Evolutionary conservation across 2,329 filamentous ascomycete genomes (phyloP), one percentile per base, ranked within the genome.

Genomic region (Plenodomus lindquistii): DNA sequence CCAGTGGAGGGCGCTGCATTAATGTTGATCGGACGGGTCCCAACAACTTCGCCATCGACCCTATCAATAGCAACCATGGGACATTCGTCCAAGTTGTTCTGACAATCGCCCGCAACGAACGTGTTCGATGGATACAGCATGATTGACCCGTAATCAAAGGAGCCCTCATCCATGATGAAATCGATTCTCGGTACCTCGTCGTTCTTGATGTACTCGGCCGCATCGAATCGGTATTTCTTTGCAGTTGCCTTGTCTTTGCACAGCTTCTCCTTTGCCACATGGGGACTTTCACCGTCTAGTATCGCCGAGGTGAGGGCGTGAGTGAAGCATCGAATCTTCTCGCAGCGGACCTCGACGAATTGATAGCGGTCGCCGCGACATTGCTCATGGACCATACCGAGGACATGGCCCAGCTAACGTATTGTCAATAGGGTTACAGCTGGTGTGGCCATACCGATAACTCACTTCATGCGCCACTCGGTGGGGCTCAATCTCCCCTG

Each of bases 341-440:
- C 13, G 40, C 48, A 48, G 2, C 44, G 39, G 36, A 39, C 47
- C 18, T 44, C 10, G 8, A 51, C 29, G 27, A 36, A 41, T 6
- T 40, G 24, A 31, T 51, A 37, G 16, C 44, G 29, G 35, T 48
- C 37, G 16, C 21, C 11, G 15, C 40, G 42, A 18, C 21, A 29
- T 10, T 50, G 48, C 19, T 50, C 48, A 20, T 46, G 48, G 6
- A 42, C 35, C 48, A 50, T 50, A 4, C 48, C 48, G 2, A 50
- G 20, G 20, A 46, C 43, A 24, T 31, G 31, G 35, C 35, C 40
- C 35, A 6, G 19, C 13, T 2, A 0, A 16, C 0, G 22, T 20
- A 24, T 24, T 11, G 22, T 24, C 5, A 24, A 6, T 24, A 24
- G 22, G 5, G 22, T 18, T 42, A 9, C 15, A 31, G 27, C 27